Evolutionary conservation across 139 green algal genomes (phyloP), one percentile per base, ranked within the genome.

Genomic region (Coccomyxa sp.): DNA sequence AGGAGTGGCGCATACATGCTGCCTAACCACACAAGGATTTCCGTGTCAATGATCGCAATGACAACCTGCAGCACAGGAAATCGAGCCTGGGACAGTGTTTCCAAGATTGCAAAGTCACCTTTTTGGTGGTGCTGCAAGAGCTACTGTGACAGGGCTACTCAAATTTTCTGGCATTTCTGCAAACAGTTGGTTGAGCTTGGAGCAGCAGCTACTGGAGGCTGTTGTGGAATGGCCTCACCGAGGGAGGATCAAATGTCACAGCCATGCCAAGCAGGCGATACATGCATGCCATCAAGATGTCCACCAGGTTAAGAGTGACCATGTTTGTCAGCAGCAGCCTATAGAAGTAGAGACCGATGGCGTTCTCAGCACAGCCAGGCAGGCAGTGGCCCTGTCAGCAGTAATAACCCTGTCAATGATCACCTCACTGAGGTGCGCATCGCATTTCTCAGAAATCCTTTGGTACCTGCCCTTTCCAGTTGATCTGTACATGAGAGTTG

Each of bases 291-390:
- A 80, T 66, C 60, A 86, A 45, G 13, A 86, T 17, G 74, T 90
- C 84, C 66, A 82, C 79, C 17, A 82, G 31, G 31, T 81, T 85
- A 28, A 90, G 82, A 23, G 82, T 82, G 11, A 88, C 59, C 27
- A 78, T 82, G 77, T 88, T 90, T 31, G 87, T 90, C 63, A 90
- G 23, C 21, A 88, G 45, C 17, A 86, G 80, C 57, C 81, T 67
- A 51, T 90, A 90, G 71, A 90, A 85, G 57, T 83, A 83, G 28
- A 88, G 51, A 45, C 87, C 87, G 51, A 88, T 87, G 18, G 83
- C 76, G 57, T 87, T 86, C 82, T 90, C 87, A 17, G 74, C 78
- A 67, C 87, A 90, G 0, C 76, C 32, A 13, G 87, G 84, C 45
- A 90, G 79, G 25, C 87, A 90, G 32, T 76, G 80, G 4, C 79